Base-by-base conservation (phyloP, 2,329 filamentous ascomycete species). In the Sclerotinia glacialis region DNA sequence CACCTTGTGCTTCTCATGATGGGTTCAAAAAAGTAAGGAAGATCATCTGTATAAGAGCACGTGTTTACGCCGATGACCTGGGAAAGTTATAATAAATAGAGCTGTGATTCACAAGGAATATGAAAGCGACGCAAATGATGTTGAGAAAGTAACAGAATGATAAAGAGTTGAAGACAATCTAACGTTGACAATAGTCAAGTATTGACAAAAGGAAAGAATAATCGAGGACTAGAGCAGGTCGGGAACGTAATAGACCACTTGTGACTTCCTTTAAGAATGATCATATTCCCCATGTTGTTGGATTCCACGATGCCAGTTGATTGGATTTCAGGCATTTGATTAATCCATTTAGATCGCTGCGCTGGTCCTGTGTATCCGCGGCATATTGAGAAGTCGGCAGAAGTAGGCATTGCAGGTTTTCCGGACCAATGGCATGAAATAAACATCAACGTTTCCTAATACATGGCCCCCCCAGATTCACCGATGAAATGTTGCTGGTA, bases 221-320 rank as follows among this genome's bases (percentile, higher is more conserved):
- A 49, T 61, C 21, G 31, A 26, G 14, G 56, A 18, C 5, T 49
- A 26, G 44, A 40, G 46, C n/a, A 49, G 8, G 21, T n/a, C 21
- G 49, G 40, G 58, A 61, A 61, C 58, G 44, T 40, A 37, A 49
- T 31, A 49, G 7, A 34, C 26, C 44, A 49, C 42, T 49, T 49
- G 21, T 37, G 28, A 60, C 58, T 60, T 60, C 58, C 58, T 49
- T 23, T 60, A 47, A 47, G 28, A 34, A 60, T 18, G 56, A 60
- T 47, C 42, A 47, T 31, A 31, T 11, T 34, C 5, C 21, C 12
- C 42, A 34, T 34, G 6, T 31, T 31, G 12, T 47, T 34, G 8
- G 8, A 60, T 16, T 26, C 14, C 42, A 60, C 37, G 42, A 47
- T 23, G 23, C 21, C 21, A 46, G 21, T 47, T 34, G 28, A 46